These are phyloP conservation scores for Solanum tacnaense DNA, from an alignment of 257 asterid species.

Conservation along the genomic window DNA sequence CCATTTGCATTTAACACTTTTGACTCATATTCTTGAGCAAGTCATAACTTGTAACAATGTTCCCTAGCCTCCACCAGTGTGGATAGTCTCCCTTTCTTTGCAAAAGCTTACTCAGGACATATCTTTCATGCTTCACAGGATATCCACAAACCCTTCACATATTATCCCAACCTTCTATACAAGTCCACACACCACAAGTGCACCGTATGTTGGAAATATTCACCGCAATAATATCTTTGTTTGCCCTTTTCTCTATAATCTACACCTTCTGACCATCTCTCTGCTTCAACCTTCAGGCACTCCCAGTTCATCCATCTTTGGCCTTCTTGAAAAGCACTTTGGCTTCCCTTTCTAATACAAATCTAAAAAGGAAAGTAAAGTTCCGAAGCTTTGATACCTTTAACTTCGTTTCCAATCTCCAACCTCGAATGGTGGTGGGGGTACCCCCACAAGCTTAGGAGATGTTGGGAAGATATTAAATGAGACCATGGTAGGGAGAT, in stretches of 20 bases:
- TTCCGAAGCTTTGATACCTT: neutral
- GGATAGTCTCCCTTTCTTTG: neutral
- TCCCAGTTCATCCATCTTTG: neutral
- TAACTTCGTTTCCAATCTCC: neutral
- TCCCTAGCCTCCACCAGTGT: neutral
- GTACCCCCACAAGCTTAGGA: neutral
- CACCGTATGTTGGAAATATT: neutral
- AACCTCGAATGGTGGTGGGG: neutral
- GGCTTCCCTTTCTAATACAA: neutral
- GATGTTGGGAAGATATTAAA: neutral
- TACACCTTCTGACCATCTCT: neutral
- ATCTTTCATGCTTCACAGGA: neutral
- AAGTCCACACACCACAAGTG: neutral
- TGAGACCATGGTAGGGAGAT: neutral
- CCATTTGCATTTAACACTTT: neutral
- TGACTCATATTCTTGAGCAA: neutral
- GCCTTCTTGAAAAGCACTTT: neutral
- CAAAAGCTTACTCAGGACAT: neutral
- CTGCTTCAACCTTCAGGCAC: neutral
- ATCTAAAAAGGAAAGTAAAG: neutral
- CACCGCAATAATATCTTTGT: neutral
- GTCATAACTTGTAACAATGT: neutral
- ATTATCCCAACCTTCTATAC: neutral
- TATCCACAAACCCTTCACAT: neutral
- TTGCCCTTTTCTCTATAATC: neutral